phyloP scores from a whole-genome alignment of 2,329 filamentous ascomycete species.

The Neofusicoccum parvum region DNA sequence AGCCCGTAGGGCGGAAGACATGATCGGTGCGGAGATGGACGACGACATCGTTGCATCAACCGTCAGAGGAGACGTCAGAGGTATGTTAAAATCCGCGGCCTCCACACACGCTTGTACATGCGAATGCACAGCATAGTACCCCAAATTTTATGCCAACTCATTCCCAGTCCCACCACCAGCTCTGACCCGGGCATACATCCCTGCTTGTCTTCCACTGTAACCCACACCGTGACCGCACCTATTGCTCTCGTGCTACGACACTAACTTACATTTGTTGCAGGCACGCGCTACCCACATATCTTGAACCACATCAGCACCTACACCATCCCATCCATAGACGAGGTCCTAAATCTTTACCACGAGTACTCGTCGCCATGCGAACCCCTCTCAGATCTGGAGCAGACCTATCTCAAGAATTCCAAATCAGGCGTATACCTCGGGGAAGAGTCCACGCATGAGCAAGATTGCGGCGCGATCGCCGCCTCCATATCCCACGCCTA shows the following conservation, averaged over 20 bases:
- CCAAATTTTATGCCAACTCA: not conserved
- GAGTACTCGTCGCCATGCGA: not conserved
- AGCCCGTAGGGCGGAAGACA: not conserved
- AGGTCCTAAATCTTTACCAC: conserved; percentile 2
- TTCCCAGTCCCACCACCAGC: not conserved
- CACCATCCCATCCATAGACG: conserved; percentile 15
- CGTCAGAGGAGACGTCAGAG: not conserved
- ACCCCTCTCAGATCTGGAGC: not conserved
- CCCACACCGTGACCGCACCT: not conserved
- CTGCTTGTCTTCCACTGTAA: not conserved
- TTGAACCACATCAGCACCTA: conserved; percentile 8
- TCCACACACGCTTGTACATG: no score
- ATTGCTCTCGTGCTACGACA: no score
- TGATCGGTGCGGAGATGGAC: not conserved
- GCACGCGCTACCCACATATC: conserved; percentile 15
- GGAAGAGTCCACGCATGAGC: not conserved
- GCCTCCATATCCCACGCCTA: not conserved
- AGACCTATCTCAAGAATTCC: not conserved
- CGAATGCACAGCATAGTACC: not conserved
- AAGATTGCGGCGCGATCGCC: not conserved
- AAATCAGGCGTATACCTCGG: not conserved
- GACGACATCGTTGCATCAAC: conserved; percentile 1
- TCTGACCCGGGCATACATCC: not conserved
- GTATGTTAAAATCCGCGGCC: not conserved
- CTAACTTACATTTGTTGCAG: not conserved